Conservation (phyloP, 768 basidiomycete genomes). For the Polyporus arcularius region DNA sequence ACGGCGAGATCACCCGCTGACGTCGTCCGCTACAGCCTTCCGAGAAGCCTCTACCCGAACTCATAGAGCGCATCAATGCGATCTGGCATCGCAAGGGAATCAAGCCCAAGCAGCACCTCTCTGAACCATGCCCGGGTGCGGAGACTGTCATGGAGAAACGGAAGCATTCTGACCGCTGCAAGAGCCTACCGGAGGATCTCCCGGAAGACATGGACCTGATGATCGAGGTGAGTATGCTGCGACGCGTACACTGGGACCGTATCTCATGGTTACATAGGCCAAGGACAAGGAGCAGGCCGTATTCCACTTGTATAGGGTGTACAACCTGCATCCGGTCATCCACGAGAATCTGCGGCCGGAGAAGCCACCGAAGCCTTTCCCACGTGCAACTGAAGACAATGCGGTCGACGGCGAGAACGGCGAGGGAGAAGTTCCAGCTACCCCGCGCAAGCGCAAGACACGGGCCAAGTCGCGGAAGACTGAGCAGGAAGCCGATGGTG, state of each 20-base stretch:
- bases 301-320: conserved; percentile 79
- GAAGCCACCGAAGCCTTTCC: conserved; percentile 28
- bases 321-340: conserved; percentile 65
- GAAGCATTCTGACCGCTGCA: conserved; percentile 85
- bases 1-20: neutral
- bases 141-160: conserved; percentile 81
- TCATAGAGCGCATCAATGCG: conserved; percentile 74
- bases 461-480: neutral
- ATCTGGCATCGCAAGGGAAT: conserved; percentile 81
- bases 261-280: conserved; percentile 39
- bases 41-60: conserved; percentile 44
- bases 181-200: conserved; percentile 67
- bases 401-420: neutral
- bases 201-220: conserved; percentile 61
- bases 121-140: conserved; percentile 86
- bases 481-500: neutral
- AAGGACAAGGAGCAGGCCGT: conserved; percentile 96
- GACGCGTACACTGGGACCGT: neutral
- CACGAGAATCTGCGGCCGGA: conserved; percentile 43
- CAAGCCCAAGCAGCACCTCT: conserved; percentile 89
- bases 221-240: conserved; percentile 57
- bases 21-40: conserved; percentile 42
- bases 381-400: conserved; percentile 9
- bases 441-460: conserved; percentile 1
- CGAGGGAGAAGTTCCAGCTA: conserved; percentile 18